phyloP scores from a whole-genome alignment of 768 basidiomycete species.

The Zangia roseola region DNA sequence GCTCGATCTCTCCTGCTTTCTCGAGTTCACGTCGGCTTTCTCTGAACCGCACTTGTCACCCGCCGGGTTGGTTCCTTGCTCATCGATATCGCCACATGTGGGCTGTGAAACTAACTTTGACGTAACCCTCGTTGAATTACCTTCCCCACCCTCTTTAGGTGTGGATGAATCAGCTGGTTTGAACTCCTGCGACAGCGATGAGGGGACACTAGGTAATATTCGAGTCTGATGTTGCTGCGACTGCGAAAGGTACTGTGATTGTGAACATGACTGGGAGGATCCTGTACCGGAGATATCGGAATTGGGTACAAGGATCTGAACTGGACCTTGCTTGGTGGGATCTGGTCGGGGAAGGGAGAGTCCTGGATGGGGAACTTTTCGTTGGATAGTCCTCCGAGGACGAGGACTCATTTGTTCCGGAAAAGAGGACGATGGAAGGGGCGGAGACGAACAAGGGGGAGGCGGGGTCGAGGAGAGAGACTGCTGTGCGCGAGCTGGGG shows the following conservation, averaged over 20 bases:
- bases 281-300: constrained; percentile 49
- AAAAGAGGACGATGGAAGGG: constrained; percentile 7
- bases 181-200: constrained; percentile 22
- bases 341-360: constrained; percentile 32
- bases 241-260: constrained; percentile 22
- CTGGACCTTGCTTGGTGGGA: constrained; percentile 33
- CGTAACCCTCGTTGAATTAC: background rate
- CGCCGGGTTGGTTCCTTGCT: background rate
- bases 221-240: constrained; percentile 32
- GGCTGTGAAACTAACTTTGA: constrained; percentile 8
- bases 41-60: background rate
- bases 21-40: background rate
- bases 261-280: constrained; percentile 33
- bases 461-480: constrained; percentile 11
- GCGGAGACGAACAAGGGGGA: constrained; percentile 11
- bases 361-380: constrained; percentile 48
- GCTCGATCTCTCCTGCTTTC: background rate
- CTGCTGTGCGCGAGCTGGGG: constrained; percentile 2
- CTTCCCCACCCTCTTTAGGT: constrained; percentile 5
- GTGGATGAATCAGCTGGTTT: constrained; percentile 21
- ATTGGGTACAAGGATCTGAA: constrained; percentile 52
- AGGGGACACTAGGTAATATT: constrained; percentile 9
- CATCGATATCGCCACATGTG: background rate
- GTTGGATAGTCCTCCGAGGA: constrained; percentile 33
- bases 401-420: constrained; percentile 1